Evolutionary conservation across 2,329 filamentous ascomycete species (phyloP).

Genomic region (Aspergillus puulaauensis): DNA sequence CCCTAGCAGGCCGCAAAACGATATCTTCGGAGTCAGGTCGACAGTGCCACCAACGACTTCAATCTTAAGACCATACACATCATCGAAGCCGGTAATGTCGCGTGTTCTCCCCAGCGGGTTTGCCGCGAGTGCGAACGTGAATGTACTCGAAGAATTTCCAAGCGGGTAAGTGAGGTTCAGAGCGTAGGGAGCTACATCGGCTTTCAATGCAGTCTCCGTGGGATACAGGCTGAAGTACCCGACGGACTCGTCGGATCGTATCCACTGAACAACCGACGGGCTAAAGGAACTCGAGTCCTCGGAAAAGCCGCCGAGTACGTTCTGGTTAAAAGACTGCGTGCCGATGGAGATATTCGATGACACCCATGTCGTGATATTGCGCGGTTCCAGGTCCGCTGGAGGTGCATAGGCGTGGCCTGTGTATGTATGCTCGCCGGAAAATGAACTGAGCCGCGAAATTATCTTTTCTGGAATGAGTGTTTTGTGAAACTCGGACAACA

Average conservation of each 20-base stretch:
- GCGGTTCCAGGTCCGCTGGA: constrained; percentile 56
- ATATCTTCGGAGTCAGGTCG: constrained; percentile 12
- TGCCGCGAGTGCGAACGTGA: constrained; percentile 28
- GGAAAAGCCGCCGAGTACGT: constrained; percentile 55
- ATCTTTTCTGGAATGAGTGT: constrained; percentile 28
- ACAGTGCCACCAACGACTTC: constrained; percentile 14
- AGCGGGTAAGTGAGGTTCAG: constrained; percentile 56
- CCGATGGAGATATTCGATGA: constrained; percentile 60
- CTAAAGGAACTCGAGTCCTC: constrained; percentile 56
- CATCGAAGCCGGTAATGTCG: constrained; percentile 9
- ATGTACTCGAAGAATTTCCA: constrained; percentile 32
- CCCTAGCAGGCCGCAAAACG: constrained; percentile 9
- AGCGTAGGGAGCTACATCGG: constrained; percentile 41
- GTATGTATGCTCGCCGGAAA: constrained; percentile 56
- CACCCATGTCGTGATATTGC: constrained; percentile 62
- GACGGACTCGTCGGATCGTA: constrained; percentile 32
- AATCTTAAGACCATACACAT: constrained; percentile 16
- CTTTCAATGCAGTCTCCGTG: constrained; percentile 42
- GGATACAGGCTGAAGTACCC: constrained; percentile 37
- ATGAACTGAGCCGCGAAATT: constrained; percentile 39
- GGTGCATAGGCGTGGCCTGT: constrained; percentile 56
- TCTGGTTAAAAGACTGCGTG: constrained; percentile 58
- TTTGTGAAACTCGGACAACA: constrained; percentile 53
- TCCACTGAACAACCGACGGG: constrained; percentile 62
- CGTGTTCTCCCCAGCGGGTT: constrained; percentile 16